phyloP scores from a whole-genome alignment of 2,329 filamentous ascomycete genomes.

The Fusarium xyrophilum region DNA sequence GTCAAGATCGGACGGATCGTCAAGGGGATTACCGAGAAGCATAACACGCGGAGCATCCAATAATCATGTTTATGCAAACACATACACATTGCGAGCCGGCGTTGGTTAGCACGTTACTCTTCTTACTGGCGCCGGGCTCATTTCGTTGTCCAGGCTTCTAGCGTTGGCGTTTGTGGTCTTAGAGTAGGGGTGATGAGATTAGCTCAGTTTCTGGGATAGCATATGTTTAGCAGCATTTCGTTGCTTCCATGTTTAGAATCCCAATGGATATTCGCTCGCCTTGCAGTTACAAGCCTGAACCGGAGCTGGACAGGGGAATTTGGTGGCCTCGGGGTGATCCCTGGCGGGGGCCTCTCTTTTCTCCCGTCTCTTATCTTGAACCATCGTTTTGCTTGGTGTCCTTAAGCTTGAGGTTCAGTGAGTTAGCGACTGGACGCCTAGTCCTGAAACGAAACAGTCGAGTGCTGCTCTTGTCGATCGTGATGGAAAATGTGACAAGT shows the following conservation, averaged over 20 bases:
- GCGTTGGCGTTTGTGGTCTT: conserved; percentile 42
- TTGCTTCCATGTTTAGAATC: conserved; percentile 8
- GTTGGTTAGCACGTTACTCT: conserved; percentile 29
- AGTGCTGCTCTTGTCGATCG: conserved; percentile 29
- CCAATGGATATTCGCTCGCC: background rate
- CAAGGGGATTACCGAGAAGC: conserved; percentile 4
- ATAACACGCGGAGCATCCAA: conserved; percentile 23
- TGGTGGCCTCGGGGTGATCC: conserved; percentile 10
- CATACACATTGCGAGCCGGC: conserved; percentile 22
- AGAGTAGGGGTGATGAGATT: conserved; percentile 8
- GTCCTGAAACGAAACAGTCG: conserved; percentile 29
- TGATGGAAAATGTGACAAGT: conserved; percentile 29
- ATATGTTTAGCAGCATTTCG: conserved; percentile 9
- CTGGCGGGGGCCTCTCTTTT: conserved; percentile 6
- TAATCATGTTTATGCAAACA: conserved; percentile 28
- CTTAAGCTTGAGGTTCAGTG: background rate
- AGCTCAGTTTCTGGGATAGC: conserved; percentile 19
- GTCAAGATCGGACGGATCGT: conserved; percentile 14
- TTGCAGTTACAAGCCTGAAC: conserved; percentile 1
- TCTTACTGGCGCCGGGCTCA: conserved; percentile 33
- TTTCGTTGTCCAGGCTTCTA: conserved; percentile 36
- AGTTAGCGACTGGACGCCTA: background rate
- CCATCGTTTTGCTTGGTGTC: background rate
- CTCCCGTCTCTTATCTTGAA: conserved; percentile 14
- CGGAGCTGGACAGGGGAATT: background rate